Conservation (phyloP, 2,329 filamentous ascomycete species). For the Phaeosphaeria sp. region DNA sequence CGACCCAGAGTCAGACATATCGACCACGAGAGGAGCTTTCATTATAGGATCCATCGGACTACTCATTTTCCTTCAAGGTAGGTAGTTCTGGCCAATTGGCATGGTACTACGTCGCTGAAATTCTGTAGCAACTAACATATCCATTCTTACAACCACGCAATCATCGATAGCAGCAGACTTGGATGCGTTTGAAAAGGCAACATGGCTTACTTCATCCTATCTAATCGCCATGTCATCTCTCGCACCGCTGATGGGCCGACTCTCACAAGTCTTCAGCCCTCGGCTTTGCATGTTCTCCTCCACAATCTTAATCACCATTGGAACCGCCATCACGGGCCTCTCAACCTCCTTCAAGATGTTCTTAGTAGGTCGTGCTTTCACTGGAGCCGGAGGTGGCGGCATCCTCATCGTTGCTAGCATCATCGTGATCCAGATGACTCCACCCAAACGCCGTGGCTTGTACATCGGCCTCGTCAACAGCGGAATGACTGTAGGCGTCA, state of each 20-base stretch:
- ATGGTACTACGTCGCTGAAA: conserved; percentile 20
- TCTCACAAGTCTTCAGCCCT: conserved; percentile 77
- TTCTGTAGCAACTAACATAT: conserved; percentile 70
- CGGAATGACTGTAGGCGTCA: conserved; percentile 74
- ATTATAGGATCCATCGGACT: conserved; percentile 63
- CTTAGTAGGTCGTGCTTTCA: conserved; percentile 70
- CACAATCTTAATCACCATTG: conserved; percentile 65
- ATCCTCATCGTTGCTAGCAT: conserved; percentile 78
- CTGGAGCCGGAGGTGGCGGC: conserved; percentile 74
- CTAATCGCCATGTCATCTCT: conserved; percentile 62
- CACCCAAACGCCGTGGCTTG: conserved; percentile 71
- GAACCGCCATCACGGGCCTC: conserved; percentile 69
- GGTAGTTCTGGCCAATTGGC: background rate
- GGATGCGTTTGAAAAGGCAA: conserved; percentile 73
- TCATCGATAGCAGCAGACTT: conserved; percentile 77
- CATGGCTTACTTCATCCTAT: conserved; percentile 84
- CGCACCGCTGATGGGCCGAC: conserved; percentile 73
- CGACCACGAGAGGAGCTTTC: conserved; percentile 37
- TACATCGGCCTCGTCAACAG: conserved; percentile 78
- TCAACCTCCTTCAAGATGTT: conserved; percentile 68
- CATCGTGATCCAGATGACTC: conserved; percentile 75
- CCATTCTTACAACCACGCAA: conserved; percentile 81
- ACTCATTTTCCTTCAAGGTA: conserved; percentile 68
- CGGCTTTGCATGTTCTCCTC: conserved; percentile 69
- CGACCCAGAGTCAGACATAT: conserved; percentile 29